phyloP scores from a whole-genome alignment of 768 basidiomycete species.

The Russula earlei region DNA sequence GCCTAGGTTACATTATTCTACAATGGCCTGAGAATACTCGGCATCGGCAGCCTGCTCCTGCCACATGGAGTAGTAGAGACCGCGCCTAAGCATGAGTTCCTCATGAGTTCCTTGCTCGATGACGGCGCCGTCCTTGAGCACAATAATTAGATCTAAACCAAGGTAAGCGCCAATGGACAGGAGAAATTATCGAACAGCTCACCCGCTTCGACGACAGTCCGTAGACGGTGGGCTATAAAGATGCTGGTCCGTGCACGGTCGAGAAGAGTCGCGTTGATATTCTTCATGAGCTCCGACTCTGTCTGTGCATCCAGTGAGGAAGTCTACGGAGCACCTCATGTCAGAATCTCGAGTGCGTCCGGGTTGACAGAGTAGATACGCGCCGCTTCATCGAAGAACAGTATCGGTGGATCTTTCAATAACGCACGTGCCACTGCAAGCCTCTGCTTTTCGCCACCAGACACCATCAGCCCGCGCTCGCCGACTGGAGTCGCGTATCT shows the following conservation, averaged over 20 bases:
- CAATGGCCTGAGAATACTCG: constrained; percentile 10
- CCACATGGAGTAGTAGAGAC: constrained; percentile 80
- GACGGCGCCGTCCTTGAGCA: constrained; percentile 83
- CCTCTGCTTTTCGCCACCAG: constrained; percentile 96
- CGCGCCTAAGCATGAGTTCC: constrained; percentile 59
- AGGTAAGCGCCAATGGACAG: not conserved
- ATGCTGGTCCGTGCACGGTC: constrained; percentile 83
- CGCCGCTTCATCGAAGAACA: constrained; percentile 98
- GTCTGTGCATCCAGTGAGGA: constrained; percentile 94
- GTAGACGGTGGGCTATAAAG: constrained; percentile 90
- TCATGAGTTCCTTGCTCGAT: constrained; percentile 93
- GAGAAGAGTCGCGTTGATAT: constrained; percentile 72
- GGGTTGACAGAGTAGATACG: constrained; percentile 25
- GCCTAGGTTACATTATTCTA: constrained; percentile 2
- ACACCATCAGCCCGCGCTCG: constrained; percentile 95
- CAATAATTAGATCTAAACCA: constrained; percentile 76
- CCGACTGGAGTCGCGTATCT: constrained; percentile 88
- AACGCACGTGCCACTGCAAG: constrained; percentile 89
- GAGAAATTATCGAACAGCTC: constrained; percentile 20
- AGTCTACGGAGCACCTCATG: constrained; percentile 43
- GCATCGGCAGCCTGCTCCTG: constrained; percentile 47
- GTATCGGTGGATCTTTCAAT: constrained; percentile 87
- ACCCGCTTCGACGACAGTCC: constrained; percentile 89
- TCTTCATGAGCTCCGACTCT: constrained; percentile 89
- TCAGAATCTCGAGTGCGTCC: not conserved